Evolutionary conservation across 805 yeast genomes (phyloP).

Genomic region (Wickerhamiella lipophila): DNA sequence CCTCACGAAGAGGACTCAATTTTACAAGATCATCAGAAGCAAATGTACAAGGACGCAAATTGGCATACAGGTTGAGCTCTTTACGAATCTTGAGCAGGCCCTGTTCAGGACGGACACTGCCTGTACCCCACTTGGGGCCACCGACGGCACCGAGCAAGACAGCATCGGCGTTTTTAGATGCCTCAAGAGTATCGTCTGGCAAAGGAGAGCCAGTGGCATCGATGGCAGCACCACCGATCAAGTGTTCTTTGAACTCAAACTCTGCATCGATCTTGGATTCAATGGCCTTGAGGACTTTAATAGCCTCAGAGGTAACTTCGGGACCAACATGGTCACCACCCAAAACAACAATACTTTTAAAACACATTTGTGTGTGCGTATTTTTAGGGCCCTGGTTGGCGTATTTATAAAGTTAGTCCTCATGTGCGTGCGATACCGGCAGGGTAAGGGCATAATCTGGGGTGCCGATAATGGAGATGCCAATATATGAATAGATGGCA

Average conservation of each 20-base stretch:
- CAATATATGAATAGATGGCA: too few species aligned
- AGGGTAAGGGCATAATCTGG: slow-evolving; percentile 10
- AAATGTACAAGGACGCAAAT: slow-evolving; percentile 92
- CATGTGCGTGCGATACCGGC: slow-evolving; percentile 8
- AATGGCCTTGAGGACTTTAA: slow-evolving; percentile 77
- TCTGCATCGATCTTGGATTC: slow-evolving; percentile 42
- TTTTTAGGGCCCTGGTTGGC: background rate
- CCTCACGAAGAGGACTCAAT: slow-evolving; percentile 76
- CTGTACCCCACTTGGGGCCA: slow-evolving; percentile 99
- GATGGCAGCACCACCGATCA: slow-evolving; percentile 97
- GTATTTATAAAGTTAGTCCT: background rate
- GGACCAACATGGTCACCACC: slow-evolving; percentile 98
- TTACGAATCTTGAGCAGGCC: slow-evolving; percentile 90
- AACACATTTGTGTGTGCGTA: slow-evolving; percentile 9
- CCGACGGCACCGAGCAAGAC: slow-evolving; percentile 98
- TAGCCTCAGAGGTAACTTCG: slow-evolving; percentile 80
- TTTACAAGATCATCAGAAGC: slow-evolving; percentile 72
- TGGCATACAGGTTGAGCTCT: slow-evolving; percentile 87
- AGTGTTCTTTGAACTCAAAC: slow-evolving; percentile 68
- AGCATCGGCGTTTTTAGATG: slow-evolving; percentile 81
- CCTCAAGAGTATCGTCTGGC: slow-evolving; percentile 69
- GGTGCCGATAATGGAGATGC: background rate
- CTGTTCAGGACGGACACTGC: slow-evolving; percentile 92
- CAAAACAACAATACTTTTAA: slow-evolving; percentile 70
- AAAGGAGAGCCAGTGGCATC: slow-evolving; percentile 92